These are phyloP conservation scores for Canariomyces notabilis DNA, from an alignment of 2,329 filamentous ascomycete genomes.

Conservation along the genomic window DNA sequence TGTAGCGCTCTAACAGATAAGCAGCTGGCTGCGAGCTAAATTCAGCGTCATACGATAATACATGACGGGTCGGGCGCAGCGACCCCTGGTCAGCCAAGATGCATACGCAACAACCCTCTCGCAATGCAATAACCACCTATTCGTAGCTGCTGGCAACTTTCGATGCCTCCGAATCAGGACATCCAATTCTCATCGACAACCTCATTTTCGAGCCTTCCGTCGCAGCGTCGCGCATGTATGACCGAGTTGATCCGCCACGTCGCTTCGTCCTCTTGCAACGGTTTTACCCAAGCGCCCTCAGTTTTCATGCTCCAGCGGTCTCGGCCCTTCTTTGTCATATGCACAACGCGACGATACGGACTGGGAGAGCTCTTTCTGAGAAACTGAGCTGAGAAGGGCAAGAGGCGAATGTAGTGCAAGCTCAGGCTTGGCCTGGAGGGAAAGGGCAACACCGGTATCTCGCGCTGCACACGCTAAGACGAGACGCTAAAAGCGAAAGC, in stretches of 20 bases:
- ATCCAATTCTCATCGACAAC: background rate
- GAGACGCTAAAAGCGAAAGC: background rate
- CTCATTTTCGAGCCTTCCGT: background rate
- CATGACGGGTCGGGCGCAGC: background rate
- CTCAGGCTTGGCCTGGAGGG: background rate
- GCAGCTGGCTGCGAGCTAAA: background rate
- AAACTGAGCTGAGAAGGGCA: background rate
- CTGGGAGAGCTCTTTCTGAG: no score
- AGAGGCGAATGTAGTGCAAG: background rate
- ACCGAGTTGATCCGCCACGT: no score
- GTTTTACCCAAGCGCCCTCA: no score
- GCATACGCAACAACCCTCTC: constrained; percentile 2
- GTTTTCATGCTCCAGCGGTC: background rate
- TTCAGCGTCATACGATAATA: constrained; percentile 5
- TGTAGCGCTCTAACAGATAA: constrained; percentile 3
- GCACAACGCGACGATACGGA: constrained; percentile 3
- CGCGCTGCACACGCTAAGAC: background rate
- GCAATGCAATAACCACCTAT: no score
- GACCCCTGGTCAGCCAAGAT: constrained; percentile 1
- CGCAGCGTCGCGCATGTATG: background rate
- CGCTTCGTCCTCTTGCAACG: no score
- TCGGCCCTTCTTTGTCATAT: constrained; percentile 2
- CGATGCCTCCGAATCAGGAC: background rate
- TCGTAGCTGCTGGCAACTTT: background rate
- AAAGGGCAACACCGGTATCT: background rate